Base-by-base conservation (phyloP, 345 rosid species). In the Lepidium africanum region DNA sequence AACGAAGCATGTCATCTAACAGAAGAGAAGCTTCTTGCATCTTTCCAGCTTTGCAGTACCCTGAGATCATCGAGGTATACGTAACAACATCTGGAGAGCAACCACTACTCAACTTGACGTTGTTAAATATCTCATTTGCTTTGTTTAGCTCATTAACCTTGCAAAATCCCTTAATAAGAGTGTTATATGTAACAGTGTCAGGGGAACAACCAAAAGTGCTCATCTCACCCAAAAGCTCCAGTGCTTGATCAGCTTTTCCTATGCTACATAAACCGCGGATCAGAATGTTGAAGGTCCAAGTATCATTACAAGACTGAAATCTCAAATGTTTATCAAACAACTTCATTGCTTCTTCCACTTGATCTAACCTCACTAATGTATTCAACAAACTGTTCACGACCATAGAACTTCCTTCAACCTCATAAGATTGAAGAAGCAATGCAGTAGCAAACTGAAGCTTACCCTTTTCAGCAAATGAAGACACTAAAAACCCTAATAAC, bases 201-300 rank as follows among this genome's bases (percentile, higher is more conserved):
- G 97, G 96, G 6, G 75, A 73, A 75, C 89, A 84, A 46, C 81
- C 84, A 70, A 83, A 84, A 74, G 55, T 76, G n/a, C 52, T 59
- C 90, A 90, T 90, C 15, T 76, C 78, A 57, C 70, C 42, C 59
- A 83, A 83, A 67, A 88, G 71, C 74, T 82, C 84, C 27, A 83
- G 67, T 5, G 84, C 92, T 69, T 70, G 61, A 41, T 83, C 84
- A 0, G 80, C 81, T 63, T 77, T 84, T 32, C 83, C 82, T 33
- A 72, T 16, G 14, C 78, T 60, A 71, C 94, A 86, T 48, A 90
- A 81, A 73, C 96, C 97, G 49, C 75, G 75, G 16, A 93, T 85
- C 59, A 90, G 72, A 75, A 90, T 88, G 77, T 92, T 92, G 56
- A 88, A 85, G 10, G 92, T 85, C 80, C 94, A 79, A 9, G 88